Evolutionary conservation across 352 stramenopile genomes (phyloP), one percentile per base, ranked within the genome.

Genomic region (Globisporangium megalacanthum): DNA sequence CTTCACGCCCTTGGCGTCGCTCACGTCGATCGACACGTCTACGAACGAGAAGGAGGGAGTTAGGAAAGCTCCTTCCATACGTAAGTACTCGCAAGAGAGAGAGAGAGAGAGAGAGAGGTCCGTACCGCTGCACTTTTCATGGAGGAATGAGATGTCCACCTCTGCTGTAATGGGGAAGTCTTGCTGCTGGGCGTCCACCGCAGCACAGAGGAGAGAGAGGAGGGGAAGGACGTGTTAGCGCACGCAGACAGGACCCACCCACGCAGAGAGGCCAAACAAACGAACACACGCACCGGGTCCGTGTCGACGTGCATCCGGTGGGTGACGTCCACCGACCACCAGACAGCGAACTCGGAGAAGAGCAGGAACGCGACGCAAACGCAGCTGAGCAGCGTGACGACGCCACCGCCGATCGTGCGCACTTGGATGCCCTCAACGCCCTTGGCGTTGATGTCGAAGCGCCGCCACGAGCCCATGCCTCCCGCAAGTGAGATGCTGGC

Each of bases 271-370:
- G 35, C 35, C 35, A 39, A 39, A 39, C 35, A 39, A 35, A 44
- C 29, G 5, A n/a, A n/a, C 9, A 19, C 2, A 70, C 73, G 66
- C 77, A 94, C 85, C 67, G 85, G 72, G 29, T 77, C 64, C 17
- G 75, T 91, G 70, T 95, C 85, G 52, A 95, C 85, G 61, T 95
- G 82, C 85, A 95, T 95, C 74, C 79, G 85, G 64, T 95, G 83
- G 45, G 78, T 74, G 52, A 92, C 79, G 56, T 86, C 83, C 60
- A 91, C 79, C 3, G 79, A 89, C 79, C 81, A 92, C 83, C 84
- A 95, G 36, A 93, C 68, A 7, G 81, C 83, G 68, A 95, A 66
- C 72, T 95, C 85, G 41, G 85, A 95, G 56, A 88, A 72, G 63
- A 95, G 62, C 49, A 95, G 62, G 50, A 93, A 89, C 35, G 61